Evolutionary conservation across 177 flowering plant genomes (phyloP), one percentile per base, ranked within the genome.

Genomic region (Tripterygium wilfordii): DNA sequence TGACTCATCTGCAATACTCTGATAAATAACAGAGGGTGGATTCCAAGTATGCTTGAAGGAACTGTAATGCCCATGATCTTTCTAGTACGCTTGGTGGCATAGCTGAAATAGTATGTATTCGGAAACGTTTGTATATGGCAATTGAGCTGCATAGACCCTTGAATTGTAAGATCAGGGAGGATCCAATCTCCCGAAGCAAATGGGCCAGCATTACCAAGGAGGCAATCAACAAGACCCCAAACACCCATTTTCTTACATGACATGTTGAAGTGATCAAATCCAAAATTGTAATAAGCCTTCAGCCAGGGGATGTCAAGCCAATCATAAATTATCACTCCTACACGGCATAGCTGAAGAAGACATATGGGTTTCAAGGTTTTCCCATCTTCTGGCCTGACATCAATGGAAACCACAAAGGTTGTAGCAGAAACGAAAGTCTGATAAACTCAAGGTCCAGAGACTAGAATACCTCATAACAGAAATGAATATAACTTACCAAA

Each of bases 151-250:
- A 83, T 60, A 9, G 92, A 71, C 15, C 97, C 99, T 68, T 87
- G 96, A 57, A 90, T 68, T 2, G 97, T 85, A 31, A 94, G 84
- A 57, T 94, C 96, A 0, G 99, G 99, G 21, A 94, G 82, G 36
- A 94, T 78, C 99, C 99, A 94, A 57, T 94, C 99, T 28, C 81
- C 90, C 0, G 99, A 70, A 36, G 94, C 90, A 49, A 87, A 87
- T 9, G 99, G 99, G 17, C 99, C 99, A 2, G 75, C 14, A 53
- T 85, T 85, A 4, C 95, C 96, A 61, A 83, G 15, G 14, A 94
- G 77, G 71, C 70, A 74, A 57, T 87, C 83, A 13, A 85, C 62
- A 14, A 94, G 85, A 57, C 97, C 99, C 66, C 74, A 60, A 33
- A 87, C 35, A 14, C 99, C 99, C 0, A 57, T 57, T 54, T 77